Percentiles rank a stretch among this genome's conserved stretches.
These are phyloP conservation scores for Trypanosoma lewisi DNA, from an alignment of 208 protist genomes.

Conservation along the genomic window DNA sequence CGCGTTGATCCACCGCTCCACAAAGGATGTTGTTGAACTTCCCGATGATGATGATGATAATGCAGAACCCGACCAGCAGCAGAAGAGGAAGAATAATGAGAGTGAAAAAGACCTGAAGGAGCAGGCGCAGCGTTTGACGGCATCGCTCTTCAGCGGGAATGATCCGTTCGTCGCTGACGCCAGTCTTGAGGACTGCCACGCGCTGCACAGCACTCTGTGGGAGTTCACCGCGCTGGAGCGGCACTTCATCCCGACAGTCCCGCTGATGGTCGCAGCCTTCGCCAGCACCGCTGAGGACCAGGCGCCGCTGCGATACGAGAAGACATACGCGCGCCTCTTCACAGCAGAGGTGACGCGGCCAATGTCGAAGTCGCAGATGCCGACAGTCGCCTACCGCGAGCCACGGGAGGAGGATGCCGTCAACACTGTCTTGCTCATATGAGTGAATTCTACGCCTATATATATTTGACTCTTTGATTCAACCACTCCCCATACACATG, in stretches of 20 bases:
- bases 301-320: conserved; percentile 79
- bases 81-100: not conserved
- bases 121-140: conserved; percentile 48
- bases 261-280: conserved; percentile 85
- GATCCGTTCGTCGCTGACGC: conserved; percentile 67
- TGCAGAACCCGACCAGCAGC: not conserved
- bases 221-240: conserved; percentile 84
- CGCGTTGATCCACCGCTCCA: conserved; percentile 83
- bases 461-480: not conserved
- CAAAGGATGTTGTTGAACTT: conserved; percentile 52
- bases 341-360: conserved; percentile 75
- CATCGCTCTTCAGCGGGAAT: conserved; percentile 67
- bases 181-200: conserved; percentile 42
- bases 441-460: not conserved
- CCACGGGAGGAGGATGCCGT: conserved; percentile 29
- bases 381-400: conserved; percentile 68
- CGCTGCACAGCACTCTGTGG: conserved; percentile 84
- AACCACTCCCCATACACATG: not conserved
- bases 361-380: conserved; percentile 51
- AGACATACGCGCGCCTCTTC: conserved; percentile 84
- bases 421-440: conserved; percentile 48
- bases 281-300: conserved; percentile 79
- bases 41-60: conserved; percentile 27
- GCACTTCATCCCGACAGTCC: conserved; percentile 83
- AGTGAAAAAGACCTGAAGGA: conserved; percentile 28